Evolutionary conservation across 2,329 filamentous ascomycete species (phyloP).

Genomic region (Gaeumannomyces tritici): DNA sequence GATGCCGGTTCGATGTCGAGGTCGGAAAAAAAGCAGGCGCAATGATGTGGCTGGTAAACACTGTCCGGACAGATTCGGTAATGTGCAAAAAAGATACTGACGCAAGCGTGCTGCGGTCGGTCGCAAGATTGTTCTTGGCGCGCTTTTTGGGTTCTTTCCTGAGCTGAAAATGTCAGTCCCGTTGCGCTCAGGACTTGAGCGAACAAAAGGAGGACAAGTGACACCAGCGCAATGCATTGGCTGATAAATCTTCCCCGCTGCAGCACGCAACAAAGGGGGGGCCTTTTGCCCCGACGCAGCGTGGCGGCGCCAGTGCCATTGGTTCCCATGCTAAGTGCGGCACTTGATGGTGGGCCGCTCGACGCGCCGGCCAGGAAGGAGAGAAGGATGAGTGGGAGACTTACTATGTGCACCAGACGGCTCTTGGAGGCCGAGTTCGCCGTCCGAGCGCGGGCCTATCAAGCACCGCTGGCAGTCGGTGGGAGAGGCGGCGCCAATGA

Average conservation of each 20-base stretch:
- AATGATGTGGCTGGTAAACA: background rate
- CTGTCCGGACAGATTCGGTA: background rate
- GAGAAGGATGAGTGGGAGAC: background rate
- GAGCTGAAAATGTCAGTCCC: background rate
- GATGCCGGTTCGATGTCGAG: background rate
- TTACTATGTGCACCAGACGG: background rate
- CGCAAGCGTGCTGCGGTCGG: background rate
- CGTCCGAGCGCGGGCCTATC: background rate
- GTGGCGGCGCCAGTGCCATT: background rate
- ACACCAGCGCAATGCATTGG: background rate
- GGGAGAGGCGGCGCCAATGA: background rate
- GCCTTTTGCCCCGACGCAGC: background rate
- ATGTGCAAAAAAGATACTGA: background rate
- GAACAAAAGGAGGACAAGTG: background rate
- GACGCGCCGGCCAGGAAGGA: background rate
- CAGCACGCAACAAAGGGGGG: background rate
- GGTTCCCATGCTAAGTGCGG: background rate
- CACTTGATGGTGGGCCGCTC: background rate
- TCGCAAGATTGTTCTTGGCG: background rate
- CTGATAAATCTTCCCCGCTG: background rate
- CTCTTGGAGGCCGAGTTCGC: background rate
- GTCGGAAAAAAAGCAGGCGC: background rate
- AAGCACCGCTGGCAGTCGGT: background rate
- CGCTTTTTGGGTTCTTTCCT: background rate
- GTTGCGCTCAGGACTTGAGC: background rate